A percentile compares a stretch with the other conserved stretches of the same genome.
These are phyloP conservation scores for Colletotrichum neosansevieriae DNA, from an alignment of 2,329 filamentous ascomycete species.

Conservation along the genomic window DNA sequence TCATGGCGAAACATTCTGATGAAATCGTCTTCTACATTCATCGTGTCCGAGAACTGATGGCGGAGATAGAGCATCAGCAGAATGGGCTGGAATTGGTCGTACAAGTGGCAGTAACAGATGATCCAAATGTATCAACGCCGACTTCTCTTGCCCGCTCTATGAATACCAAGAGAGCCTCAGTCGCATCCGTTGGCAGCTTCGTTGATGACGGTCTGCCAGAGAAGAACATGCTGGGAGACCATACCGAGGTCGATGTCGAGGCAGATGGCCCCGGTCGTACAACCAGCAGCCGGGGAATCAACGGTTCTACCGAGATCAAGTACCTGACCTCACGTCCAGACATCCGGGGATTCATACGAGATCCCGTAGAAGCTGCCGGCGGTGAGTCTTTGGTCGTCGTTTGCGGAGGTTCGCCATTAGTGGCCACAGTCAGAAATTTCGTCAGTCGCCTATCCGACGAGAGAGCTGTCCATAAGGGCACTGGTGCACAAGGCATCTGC, in stretches of 20 bases:
- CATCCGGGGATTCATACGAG: constrained; percentile 63
- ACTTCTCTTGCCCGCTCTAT: background rate
- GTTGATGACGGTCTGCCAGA: background rate
- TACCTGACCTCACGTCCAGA: constrained; percentile 52
- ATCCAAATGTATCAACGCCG: constrained; percentile 43
- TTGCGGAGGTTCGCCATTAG: constrained; percentile 69
- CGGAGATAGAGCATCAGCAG: constrained; percentile 55
- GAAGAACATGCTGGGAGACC: no score
- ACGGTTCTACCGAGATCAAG: background rate
- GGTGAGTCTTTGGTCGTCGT: constrained; percentile 73
- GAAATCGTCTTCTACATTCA: constrained; percentile 68
- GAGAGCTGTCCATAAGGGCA: constrained; percentile 73
- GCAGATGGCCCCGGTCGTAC: constrained; percentile 45
- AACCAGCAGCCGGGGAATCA: background rate
- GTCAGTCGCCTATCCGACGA: constrained; percentile 70
- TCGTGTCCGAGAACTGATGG: constrained; percentile 60
- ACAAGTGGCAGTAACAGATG: constrained; percentile 59
- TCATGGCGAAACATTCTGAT: constrained; percentile 63
- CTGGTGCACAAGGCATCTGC: constrained; percentile 72
- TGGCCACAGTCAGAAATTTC: constrained; percentile 65
- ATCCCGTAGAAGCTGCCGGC: constrained; percentile 66
- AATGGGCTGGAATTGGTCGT: constrained; percentile 65
- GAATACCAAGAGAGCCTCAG: background rate
- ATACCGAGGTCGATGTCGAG: background rate
- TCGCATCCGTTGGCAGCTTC: background rate